Evolutionary conservation across 441 rosid genomes (phyloP).

Genomic region (Adansonia madagascariensis): DNA sequence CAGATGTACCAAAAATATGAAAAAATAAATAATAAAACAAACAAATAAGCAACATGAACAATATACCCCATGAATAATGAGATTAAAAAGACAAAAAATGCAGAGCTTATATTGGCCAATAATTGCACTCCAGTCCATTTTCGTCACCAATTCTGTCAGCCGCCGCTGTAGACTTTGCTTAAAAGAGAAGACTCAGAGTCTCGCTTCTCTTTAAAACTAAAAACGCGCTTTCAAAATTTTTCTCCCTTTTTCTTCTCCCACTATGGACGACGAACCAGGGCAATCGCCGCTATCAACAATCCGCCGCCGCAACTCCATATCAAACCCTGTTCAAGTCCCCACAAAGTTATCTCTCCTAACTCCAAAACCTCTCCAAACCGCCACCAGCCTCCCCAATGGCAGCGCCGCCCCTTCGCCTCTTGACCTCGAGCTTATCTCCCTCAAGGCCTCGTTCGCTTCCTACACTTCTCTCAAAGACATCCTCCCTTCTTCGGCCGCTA

Average conservation of each 20-base stretch:
- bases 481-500: constrained; percentile 47
- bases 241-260: background rate
- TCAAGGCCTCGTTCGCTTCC: constrained; percentile 41
- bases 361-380: constrained; percentile 39
- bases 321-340: constrained; percentile 35
- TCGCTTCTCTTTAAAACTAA: constrained; percentile 23
- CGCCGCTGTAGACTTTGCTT: constrained; percentile 3
- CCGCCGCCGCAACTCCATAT: constrained; percentile 64
- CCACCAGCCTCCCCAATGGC: constrained; percentile 44
- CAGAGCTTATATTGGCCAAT: background rate
- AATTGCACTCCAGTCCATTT: background rate
- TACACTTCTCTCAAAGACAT: constrained; percentile 83
- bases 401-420: constrained; percentile 27
- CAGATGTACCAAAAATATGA: too few relatives aligned
- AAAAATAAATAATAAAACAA: background rate
- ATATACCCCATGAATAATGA: background rate
- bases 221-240: background rate
- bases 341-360: constrained; percentile 32
- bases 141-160: constrained; percentile 7
- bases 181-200: background rate
- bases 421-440: constrained; percentile 49
- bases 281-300: constrained; percentile 41
- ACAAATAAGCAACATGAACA: background rate
- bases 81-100: background rate
- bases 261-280: constrained; percentile 33